Evolutionary conservation across 352 stramenopile species (phyloP), one percentile per base, ranked within the genome.

Genomic region (Pythium rhizo-oryzae): DNA sequence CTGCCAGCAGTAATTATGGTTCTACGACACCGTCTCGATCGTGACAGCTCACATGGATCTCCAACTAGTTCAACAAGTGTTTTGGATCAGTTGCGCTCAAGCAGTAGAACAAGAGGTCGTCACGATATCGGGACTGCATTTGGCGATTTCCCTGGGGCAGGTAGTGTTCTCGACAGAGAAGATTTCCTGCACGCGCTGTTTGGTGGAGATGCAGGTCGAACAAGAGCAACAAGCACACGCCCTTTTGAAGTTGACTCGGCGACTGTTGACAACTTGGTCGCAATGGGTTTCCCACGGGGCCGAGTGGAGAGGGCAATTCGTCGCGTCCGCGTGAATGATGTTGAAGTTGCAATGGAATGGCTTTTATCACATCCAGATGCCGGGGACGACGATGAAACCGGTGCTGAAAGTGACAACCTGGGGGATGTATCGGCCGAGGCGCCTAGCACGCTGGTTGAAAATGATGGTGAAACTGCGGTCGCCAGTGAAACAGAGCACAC

Each of bases 321-420:
- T 41, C 82, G 84, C 37, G 89, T 94, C 33, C 80, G 93, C 74
- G 81, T 92, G 15, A 98, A 99, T 62, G 85, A 96, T 57, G 80
- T 99, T 4, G 96, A 99, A 69, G 70, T 99, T 44, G 97, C 92
- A 1, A 99, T 99, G 95, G 96, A 99, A 67, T 99, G 97, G 84
- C 92, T 98, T 30, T 64, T 99, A 21, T 82, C 87, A 8, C 90
- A 99, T 76, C 94, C 94, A 28, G 84, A 93, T 47, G 78, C 90
- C 23, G 81, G 87, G n/a, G 67, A 57, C 23, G 65, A 83, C 16
- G 72, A 78, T 18, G 67, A 79, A 49, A 59, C 54, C n/a, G 67
- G 73, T 24, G 66, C 59, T 12, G 70, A 69, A 11, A 58, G 60
- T 25, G 71, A 79, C 1, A 69, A 75, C n/a, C 55, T 63, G 61